Base-by-base conservation (phyloP, 768 basidiomycete genomes). In the Tulasnella sp. region DNA sequence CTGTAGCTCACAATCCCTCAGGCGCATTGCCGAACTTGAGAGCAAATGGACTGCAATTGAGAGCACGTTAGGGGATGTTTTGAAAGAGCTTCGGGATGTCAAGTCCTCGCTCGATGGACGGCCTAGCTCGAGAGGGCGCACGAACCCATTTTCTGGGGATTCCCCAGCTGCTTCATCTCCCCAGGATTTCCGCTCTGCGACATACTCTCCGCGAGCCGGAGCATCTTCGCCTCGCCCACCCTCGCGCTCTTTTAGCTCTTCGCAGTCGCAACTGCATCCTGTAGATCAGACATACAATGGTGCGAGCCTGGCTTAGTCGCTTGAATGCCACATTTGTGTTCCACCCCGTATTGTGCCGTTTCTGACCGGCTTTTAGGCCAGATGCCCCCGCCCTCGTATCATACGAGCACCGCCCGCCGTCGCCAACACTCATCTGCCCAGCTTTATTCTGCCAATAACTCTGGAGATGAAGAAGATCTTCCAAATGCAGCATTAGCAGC, bases 391-490 rank as follows among this genome's bases (percentile, higher is more conserved):
- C 69, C 69, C 17, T 67, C 73, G 15, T 67, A 54, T 36, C 45
- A 54, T 67, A 14, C 73, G 19, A 74, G 54, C 37, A 36, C 54
- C 36, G 54, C 73, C 29, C 37, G 58, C 73, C 49, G 58, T 34
- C 45, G 73, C 12, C 73, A 54, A 74, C 45, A 15, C 34, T 67
- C n/a, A 34, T 71, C 77, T 36, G 36, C 74, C 36, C 58, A 64
- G 15, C 52, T 78, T 25, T 67, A 69, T 34, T 79, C 78, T 39
- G 77, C 75, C 5, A 67, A 77, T 37, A 78, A 78, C 52, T 79
- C 78, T 31, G 79, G 79, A 39, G 78, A 78, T 64, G 78, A 79
- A 40, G 77, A 71, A n/a, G 79, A 79, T 69, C 52, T 79, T 39
- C 79, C 79, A 9, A 72, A 58, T 37, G 74, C 78, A 64, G 79